A percentile compares a stretch with the other conserved stretches of the same genome.
These are phyloP conservation scores for Lactarius pseudohatsudake DNA, from an alignment of 768 basidiomycete genomes.

Conservation along the genomic window DNA sequence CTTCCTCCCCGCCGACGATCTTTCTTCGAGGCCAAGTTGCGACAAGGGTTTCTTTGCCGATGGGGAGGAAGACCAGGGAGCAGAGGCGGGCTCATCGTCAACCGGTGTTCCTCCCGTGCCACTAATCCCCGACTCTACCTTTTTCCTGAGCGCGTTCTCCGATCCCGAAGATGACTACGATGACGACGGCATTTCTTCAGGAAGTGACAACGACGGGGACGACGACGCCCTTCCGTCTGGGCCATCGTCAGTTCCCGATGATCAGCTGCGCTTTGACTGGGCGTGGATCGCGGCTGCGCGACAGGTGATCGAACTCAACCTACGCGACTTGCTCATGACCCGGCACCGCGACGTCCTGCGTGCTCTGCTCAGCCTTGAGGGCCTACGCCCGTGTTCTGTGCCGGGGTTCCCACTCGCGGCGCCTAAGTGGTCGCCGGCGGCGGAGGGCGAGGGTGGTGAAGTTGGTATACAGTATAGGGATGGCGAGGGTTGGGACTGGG, in stretches of 20 bases:
- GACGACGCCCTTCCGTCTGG: slow-evolving; percentile 4
- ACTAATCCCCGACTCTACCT: slow-evolving; percentile 12
- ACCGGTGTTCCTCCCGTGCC: not conserved
- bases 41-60: not conserved
- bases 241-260: slow-evolving; percentile 18
- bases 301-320: slow-evolving; percentile 51
- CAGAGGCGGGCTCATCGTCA: not conserved
- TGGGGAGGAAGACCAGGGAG: not conserved
- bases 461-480: slow-evolving; percentile 14
- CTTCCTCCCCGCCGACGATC: slow-evolving; percentile 35
- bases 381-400: slow-evolving; percentile 33
- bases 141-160: not conserved
- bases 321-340: slow-evolving; percentile 41
- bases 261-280: slow-evolving; percentile 46
- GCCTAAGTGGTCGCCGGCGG: not conserved
- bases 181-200: not conserved
- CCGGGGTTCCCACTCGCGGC: slow-evolving; percentile 26
- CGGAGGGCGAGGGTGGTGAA: not conserved
- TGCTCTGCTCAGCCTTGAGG: slow-evolving; percentile 34
- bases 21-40: not conserved
- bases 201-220: not conserved
- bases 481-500: slow-evolving; percentile 58
- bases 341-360: slow-evolving; percentile 30
- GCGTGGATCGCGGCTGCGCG: slow-evolving; percentile 51
- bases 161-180: slow-evolving; percentile 1